A percentile compares a stretch with the other conserved stretches of the same genome.
Evolutionary conservation across 1,284 basidiomycete genomes (phyloP).

Genomic region (Leccinum angustisporum): DNA sequence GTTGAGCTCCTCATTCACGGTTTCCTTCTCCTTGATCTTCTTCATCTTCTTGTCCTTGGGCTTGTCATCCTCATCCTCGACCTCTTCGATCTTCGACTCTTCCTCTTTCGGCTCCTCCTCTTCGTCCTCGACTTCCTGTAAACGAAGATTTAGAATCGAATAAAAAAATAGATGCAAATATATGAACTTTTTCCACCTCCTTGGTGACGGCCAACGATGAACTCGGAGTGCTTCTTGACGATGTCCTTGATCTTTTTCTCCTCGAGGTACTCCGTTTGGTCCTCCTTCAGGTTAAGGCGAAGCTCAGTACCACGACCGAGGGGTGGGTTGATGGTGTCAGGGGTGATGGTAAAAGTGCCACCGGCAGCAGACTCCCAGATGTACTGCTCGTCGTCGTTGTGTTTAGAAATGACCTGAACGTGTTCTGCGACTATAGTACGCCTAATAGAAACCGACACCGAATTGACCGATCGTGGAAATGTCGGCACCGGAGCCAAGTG

Average conservation of each 20-base stretch:
- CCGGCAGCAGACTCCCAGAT: slow-evolving; percentile 99
- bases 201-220: slow-evolving; percentile 98
- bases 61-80: slow-evolving; percentile 83
- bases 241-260: slow-evolving; percentile 99
- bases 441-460: slow-evolving; percentile 99
- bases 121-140: slow-evolving; percentile 85
- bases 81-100: slow-evolving; percentile 73
- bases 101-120: slow-evolving; percentile 66
- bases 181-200: slow-evolving; percentile 92
- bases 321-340: slow-evolving; percentile 85
- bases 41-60: slow-evolving; percentile 95
- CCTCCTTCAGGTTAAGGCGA: slow-evolving; percentile 96
- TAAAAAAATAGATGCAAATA: not conserved
- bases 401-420: slow-evolving; percentile 98
- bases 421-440: slow-evolving; percentile 97
- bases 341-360: slow-evolving; percentile 99
- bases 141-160: slow-evolving; percentile 2
- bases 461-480: slow-evolving; percentile 95
- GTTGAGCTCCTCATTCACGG: slow-evolving; percentile 97
- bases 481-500: slow-evolving; percentile 94
- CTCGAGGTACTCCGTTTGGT: slow-evolving; percentile 98
- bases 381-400: slow-evolving; percentile 99
- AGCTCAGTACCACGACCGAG: slow-evolving; percentile 96
- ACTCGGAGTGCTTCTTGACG: slow-evolving; percentile 99
- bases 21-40: slow-evolving; percentile 92